These are phyloP conservation scores for Cercospora zeina DNA, from an alignment of 2,329 filamentous ascomycete genomes.

Conservation along the genomic window DNA sequence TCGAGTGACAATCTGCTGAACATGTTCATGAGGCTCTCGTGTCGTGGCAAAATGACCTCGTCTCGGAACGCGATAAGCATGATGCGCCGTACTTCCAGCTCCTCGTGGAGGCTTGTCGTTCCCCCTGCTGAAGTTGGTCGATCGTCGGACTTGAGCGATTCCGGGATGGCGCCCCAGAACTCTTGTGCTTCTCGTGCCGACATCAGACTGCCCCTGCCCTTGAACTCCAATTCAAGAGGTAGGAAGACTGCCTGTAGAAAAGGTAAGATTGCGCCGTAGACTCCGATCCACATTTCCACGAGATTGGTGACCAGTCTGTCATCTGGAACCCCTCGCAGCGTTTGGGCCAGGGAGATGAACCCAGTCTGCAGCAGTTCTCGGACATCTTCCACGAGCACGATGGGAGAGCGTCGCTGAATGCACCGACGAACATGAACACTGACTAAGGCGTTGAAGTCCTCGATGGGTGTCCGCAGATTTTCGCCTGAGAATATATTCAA, in stretches of 20 bases:
- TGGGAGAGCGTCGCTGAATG: conserved; percentile 69
- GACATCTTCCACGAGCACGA: conserved; percentile 72
- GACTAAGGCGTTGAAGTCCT: conserved; percentile 81
- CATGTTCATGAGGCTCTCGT: conserved; percentile 83
- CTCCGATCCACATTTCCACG: conserved; percentile 91
- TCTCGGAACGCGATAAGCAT: conserved; percentile 88
- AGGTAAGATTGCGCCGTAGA: conserved; percentile 85
- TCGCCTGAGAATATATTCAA: conserved; percentile 79
- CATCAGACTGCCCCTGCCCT: conserved; percentile 78
- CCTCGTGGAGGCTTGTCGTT: conserved; percentile 52
- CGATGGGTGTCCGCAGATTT: conserved; percentile 74
- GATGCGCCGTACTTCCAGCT: conserved; percentile 83
- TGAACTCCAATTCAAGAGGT: conserved; percentile 89
- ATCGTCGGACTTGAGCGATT: conserved; percentile 44
- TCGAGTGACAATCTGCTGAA: conserved; percentile 89
- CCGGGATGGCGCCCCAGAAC: conserved; percentile 77
- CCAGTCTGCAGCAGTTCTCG: conserved; percentile 75
- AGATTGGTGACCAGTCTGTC: conserved; percentile 86
- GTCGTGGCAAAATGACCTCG: conserved; percentile 80
- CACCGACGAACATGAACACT: conserved; percentile 75
- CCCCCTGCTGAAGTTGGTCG: conserved; percentile 45
- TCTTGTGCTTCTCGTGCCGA: conserved; percentile 75
- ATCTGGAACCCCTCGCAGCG: conserved; percentile 74
- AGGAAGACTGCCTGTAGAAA: conserved; percentile 96
- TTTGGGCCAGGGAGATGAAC: conserved; percentile 82